A percentile compares a stretch with the other conserved stretches of the same genome.
These are phyloP conservation scores for Orbilia blumenaviensis DNA, from an alignment of 2,329 filamentous ascomycete species.

Conservation along the genomic window DNA sequence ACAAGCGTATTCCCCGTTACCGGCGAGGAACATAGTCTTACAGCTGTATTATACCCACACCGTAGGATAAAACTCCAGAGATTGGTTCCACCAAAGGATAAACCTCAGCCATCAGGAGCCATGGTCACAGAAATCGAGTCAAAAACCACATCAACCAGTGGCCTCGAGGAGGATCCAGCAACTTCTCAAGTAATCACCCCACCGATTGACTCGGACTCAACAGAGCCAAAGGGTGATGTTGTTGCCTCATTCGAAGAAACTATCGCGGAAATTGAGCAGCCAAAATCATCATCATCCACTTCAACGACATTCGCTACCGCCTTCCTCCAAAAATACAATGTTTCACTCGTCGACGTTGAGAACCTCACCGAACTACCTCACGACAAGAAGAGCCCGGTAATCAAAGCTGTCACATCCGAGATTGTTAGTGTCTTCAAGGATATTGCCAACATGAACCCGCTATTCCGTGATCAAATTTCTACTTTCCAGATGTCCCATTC, in stretches of 20 bases:
- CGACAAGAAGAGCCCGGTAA: slow-evolving; percentile 87
- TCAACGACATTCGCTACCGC: slow-evolving; percentile 67
- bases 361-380: slow-evolving; percentile 88
- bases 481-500: slow-evolving; percentile 96
- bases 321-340: slow-evolving; percentile 88
- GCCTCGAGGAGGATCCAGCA: slow-evolving; percentile 64
- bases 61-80: slow-evolving; percentile 89
- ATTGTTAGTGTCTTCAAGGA: slow-evolving; percentile 99
- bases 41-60: slow-evolving; percentile 94
- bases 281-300: slow-evolving; percentile 58
- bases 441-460: slow-evolving; percentile 88
- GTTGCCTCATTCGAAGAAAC: slow-evolving; percentile 96
- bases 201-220: slow-evolving; percentile 61
- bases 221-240: slow-evolving; percentile 82
- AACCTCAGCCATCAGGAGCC: slow-evolving; percentile 62
- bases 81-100: slow-evolving; percentile 73
- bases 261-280: slow-evolving; percentile 67
- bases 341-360: slow-evolving; percentile 94
- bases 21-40: slow-evolving; percentile 84
- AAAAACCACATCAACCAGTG: slow-evolving; percentile 62
- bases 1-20: slow-evolving; percentile 86
- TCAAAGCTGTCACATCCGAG: slow-evolving; percentile 92
- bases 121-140: slow-evolving; percentile 58
- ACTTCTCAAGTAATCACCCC: slow-evolving; percentile 70
- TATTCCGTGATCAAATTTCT: slow-evolving; percentile 97